Base-by-base conservation (phyloP, 345 rosid genomes). In the Limnanthes douglasii region DNA sequence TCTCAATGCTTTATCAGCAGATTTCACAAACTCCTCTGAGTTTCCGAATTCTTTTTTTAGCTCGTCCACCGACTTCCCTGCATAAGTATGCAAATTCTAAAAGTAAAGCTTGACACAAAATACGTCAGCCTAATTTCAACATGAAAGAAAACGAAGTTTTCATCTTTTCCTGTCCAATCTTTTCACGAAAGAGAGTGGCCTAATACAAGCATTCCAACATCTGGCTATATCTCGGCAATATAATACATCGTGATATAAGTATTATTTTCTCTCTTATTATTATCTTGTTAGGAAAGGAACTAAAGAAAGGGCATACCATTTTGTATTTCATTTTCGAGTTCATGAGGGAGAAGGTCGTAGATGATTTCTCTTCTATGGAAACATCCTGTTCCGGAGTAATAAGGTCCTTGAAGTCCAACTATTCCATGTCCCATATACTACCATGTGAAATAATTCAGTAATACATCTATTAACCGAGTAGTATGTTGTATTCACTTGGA, bases 361-460 rank as follows among this genome's bases (percentile, higher is more conserved):
- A 80, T 67, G 9, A 73, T 72, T 66, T 68, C 59, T 46, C 80
- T 51, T 30, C 70, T 62, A 13, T 65, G 83, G 19, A 85, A 62
- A 11, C 83, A 55, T 37, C 90, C 86, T 1, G 93, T 45, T 2
- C 86, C 93, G 0, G 1, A 20, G 9, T 80, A 85, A 0, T 11
- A 3, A 1, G 73, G 45, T 20, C 80, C 86, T 60, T 72, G 83
- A 30, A 74, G 34, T 33, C 78, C 90, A 1, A 19, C 63, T 1
- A 68, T 6, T 31, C 94, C 94, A 11, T 11, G 33, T 2, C 34
- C 52, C 5, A 56, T 0, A 13, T 34, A n/a, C n/a, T n/a, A n/a
- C n/a, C n/a, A n/a, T n/a, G n/a, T n/a, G n/a, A n/a, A n/a, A n/a
- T n/a, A n/a, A n/a, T n/a, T n/a, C n/a, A n/a, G n/a, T n/a, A n/a